Evolutionary conservation across 176 grass and related monocot genomes (phyloP), one percentile per base, ranked within the genome.

Genomic region (Oryza meyeriana): DNA sequence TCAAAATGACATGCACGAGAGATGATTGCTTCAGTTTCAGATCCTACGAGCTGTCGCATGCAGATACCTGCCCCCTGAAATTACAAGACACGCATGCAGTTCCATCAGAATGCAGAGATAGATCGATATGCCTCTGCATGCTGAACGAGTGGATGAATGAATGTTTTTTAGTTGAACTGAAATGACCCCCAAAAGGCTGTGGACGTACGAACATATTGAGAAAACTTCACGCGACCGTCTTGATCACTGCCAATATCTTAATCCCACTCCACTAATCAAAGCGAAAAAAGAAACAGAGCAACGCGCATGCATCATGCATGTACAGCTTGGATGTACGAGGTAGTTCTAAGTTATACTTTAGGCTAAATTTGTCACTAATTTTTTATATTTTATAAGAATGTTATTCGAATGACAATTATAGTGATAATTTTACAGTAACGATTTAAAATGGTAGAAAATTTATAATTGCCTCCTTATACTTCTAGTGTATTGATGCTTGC

Each of bases 1-100:
- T 84, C 81, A 84, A 76, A 84, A 84, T 18, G 71, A 32, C 13
- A 24, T 24, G 61, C 29, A 13, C 33, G 75, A 36, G 14, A 2
- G 6, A 59, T 59, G 20, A 59, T 59, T 59, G 55, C 55, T 59
- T 59, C 55, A 59, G n/a, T 59, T 59, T 59, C 22, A 25, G 55
- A 59, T 55, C 48, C 72, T 69, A 70, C 74, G 84, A 79, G 76
- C 39, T 55, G 76, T 65, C 57, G 57, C 10, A 13, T 29, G 69
- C 11, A 63, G 80, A 66, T 10, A 9, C 55, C 36, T 63, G 47
- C 17, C 12, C 45, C 4, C 61, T 80, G 84, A 75, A 45, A 86
- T 36, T 66, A 86, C 77, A 44, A 74, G 77, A 75, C 77, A 67
- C 50, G 50, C 50, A 55, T 68, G 70, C 77, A 59, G 69, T 86